Evolutionary conservation across 1,284 basidiomycete genomes (phyloP).

Genomic region (Neonothopanus nambi): DNA sequence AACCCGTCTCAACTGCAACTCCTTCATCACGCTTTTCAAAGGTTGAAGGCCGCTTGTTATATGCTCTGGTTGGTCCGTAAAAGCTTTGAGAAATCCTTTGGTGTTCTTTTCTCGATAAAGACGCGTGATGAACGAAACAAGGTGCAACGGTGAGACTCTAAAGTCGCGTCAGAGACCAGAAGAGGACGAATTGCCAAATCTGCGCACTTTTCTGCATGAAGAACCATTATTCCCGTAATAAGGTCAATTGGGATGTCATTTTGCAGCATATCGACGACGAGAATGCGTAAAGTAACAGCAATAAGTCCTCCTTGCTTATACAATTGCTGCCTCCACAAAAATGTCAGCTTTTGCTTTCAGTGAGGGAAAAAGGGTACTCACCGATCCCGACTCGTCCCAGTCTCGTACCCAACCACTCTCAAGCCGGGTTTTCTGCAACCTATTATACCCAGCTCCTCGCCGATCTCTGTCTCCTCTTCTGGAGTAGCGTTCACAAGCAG

Average conservation of each 20-base stretch:
- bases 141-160: constrained; percentile 82
- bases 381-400: constrained; percentile 74
- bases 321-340: constrained; percentile 67
- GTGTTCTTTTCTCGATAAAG: constrained; percentile 87
- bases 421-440: constrained; percentile 88
- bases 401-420: constrained; percentile 84
- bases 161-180: neutral
- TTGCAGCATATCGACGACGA: constrained; percentile 95
- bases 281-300: constrained; percentile 90
- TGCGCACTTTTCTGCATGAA: constrained; percentile 86
- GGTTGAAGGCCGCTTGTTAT: constrained; percentile 93
- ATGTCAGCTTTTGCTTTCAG: neutral
- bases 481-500: constrained; percentile 86
- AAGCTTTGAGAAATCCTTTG: constrained; percentile 93
- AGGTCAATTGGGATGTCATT: constrained; percentile 82
- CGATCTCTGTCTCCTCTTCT: constrained; percentile 90
- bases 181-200: neutral
- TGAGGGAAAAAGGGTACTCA: constrained; percentile 27
- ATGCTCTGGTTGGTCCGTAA: constrained; percentile 94
- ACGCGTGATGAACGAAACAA: constrained; percentile 90
- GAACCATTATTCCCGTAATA: constrained; percentile 90
- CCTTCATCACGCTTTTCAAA: constrained; percentile 89
- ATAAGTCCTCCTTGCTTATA: constrained; percentile 90
- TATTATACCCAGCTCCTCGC: constrained; percentile 91
- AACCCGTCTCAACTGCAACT: constrained; percentile 85